These are phyloP conservation scores for Mucor indicus DNA, from an alignment of 371 early-diverging fungal genomes.

Conservation along the genomic window DNA sequence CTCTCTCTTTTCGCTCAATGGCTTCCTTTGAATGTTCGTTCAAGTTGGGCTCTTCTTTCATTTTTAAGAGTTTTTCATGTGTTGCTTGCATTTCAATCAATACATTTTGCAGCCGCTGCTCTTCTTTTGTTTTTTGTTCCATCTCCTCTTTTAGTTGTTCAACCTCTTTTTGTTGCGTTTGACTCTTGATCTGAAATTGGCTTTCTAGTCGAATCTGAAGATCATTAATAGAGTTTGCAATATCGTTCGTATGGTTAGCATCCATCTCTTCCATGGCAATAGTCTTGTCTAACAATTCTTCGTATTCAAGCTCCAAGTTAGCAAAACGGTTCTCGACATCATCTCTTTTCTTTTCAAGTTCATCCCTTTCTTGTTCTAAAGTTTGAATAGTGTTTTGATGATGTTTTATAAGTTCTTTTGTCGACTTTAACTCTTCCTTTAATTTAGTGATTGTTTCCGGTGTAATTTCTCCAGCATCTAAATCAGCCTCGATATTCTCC, in stretches of 20 bases:
- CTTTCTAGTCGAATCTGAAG: slow-evolving; percentile 82
- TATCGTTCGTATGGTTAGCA: slow-evolving; percentile 51
- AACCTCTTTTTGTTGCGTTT: slow-evolving; percentile 78
- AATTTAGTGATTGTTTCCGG: slow-evolving; percentile 28
- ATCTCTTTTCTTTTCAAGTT: slow-evolving; percentile 56
- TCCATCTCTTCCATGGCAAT: slow-evolving; percentile 86
- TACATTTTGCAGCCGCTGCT: slow-evolving; percentile 55
- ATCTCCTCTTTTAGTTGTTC: slow-evolving; percentile 67
- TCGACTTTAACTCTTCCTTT: slow-evolving; percentile 75
- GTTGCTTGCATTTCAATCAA: slow-evolving; percentile 58
- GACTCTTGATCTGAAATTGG: slow-evolving; percentile 76
- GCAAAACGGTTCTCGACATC: slow-evolving; percentile 75
- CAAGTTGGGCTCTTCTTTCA: slow-evolving; percentile 23
- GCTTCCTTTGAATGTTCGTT: slow-evolving; percentile 14
- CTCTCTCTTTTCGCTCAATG: slow-evolving; percentile 63
- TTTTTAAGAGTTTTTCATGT: slow-evolving; percentile 64
- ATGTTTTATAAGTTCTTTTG: slow-evolving; percentile 63
- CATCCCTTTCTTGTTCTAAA: slow-evolving; percentile 63
- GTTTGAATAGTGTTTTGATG: slow-evolving; percentile 68
- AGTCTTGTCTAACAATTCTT: slow-evolving; percentile 89
- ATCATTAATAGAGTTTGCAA: slow-evolving; percentile 72
- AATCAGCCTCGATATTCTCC: slow-evolving; percentile 70
- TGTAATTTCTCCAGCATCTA: slow-evolving; percentile 41
- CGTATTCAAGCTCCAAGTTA: slow-evolving; percentile 82
- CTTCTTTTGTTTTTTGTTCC: slow-evolving; percentile 71